phyloP scores from a whole-genome alignment of 1,284 basidiomycete genomes.

The Stygiomarasmius scandens region DNA sequence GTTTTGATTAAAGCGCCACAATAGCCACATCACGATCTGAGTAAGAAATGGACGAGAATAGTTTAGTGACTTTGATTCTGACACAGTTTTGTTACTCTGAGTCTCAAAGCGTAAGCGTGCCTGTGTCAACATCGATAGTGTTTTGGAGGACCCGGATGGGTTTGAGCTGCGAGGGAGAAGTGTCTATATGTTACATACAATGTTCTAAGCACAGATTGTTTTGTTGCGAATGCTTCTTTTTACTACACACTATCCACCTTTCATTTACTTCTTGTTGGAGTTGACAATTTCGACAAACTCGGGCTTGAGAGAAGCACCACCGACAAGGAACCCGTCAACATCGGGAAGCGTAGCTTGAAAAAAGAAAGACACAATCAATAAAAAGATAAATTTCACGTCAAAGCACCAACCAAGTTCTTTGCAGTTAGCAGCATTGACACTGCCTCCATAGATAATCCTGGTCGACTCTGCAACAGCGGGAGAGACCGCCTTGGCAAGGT shows the following conservation, averaged over 20 bases:
- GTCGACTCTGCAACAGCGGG: conserved; percentile 72
- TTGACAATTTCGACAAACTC: conserved; percentile 96
- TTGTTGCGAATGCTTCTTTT: not conserved
- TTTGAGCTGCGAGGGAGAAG: no score
- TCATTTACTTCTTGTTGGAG: conserved; percentile 40
- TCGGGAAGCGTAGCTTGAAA: conserved; percentile 71
- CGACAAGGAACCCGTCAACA: conserved; percentile 99
- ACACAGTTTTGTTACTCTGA: no score
- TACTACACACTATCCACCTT: not conserved
- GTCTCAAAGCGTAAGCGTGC: no score
- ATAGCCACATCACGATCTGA: no score
- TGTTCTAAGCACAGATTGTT: not conserved
- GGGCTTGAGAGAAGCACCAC: conserved; percentile 96
- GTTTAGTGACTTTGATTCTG: no score
- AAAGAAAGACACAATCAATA: conserved; percentile 7
- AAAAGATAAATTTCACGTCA: not conserved
- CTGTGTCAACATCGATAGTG: no score
- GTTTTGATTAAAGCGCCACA: no score
- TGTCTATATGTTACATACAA: conserved; percentile 3
- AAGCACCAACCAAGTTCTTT: conserved; percentile 74
- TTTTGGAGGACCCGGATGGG: no score
- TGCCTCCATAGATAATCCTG: conserved; percentile 96
- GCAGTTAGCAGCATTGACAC: conserved; percentile 88
- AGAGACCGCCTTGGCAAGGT: conserved; percentile 72
- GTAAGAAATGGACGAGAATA: not conserved